These are phyloP conservation scores for Podospora sp. DNA, from an alignment of 495 filamentous ascomycete species.

Conservation along the genomic window DNA sequence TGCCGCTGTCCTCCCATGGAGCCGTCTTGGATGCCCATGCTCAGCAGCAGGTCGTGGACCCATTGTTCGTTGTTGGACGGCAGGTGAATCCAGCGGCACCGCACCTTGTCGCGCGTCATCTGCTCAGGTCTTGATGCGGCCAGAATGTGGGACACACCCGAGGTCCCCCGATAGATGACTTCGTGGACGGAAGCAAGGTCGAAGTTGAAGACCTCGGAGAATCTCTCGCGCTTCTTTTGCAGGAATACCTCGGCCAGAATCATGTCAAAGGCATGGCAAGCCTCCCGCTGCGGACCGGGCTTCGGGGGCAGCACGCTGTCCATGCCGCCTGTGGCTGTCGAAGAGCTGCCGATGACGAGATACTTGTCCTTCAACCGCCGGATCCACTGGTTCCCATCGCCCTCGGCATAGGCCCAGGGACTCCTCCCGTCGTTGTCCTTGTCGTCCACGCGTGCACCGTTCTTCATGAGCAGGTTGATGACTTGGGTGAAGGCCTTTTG, in stretches of 20 bases:
- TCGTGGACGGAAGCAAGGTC: slow-evolving; percentile 18
- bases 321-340: neutral
- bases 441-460: slow-evolving; percentile 18
- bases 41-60: slow-evolving; percentile 21
- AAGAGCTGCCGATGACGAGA: slow-evolving; percentile 23
- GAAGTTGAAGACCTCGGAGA: slow-evolving; percentile 25
- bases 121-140: slow-evolving; percentile 14
- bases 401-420: slow-evolving; percentile 18
- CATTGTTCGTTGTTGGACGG: slow-evolving; percentile 23
- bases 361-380: slow-evolving; percentile 20
- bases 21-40: slow-evolving; percentile 23
- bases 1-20: slow-evolving; percentile 25
- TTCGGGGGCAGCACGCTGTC: slow-evolving; percentile 14
- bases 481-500: slow-evolving; percentile 20
- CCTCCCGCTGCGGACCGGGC: slow-evolving; percentile 18
- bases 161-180: slow-evolving; percentile 13
- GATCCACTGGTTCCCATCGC: slow-evolving; percentile 22
- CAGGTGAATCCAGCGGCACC: slow-evolving; percentile 25
- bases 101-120: slow-evolving; percentile 15
- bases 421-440: slow-evolving; percentile 17
- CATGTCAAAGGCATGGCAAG: slow-evolving; percentile 21
- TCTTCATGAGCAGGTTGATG: slow-evolving; percentile 23
- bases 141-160: slow-evolving; percentile 10
- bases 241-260: slow-evolving; percentile 25
- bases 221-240: slow-evolving; percentile 18